These are phyloP conservation scores for Monosporascus sp. DNA, from an alignment of 2,329 filamentous ascomycete species.

Conservation along the genomic window DNA sequence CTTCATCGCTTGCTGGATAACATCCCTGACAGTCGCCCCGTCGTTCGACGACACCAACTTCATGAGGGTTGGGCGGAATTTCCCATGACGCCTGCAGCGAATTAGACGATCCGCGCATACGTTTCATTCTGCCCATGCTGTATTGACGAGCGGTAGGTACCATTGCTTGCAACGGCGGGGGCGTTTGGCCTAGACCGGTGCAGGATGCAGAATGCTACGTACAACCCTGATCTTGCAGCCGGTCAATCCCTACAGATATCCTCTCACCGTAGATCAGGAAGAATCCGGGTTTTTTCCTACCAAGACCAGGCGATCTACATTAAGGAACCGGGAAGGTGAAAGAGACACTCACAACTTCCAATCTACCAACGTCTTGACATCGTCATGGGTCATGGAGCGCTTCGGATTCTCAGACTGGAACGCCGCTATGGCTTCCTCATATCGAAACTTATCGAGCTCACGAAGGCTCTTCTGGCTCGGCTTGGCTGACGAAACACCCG, in stretches of 20 bases:
- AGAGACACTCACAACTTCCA: conserved; percentile 62
- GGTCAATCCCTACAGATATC: no score
- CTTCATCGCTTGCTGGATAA: conserved; percentile 48
- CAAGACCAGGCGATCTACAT: not conserved
- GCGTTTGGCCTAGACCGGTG: no score
- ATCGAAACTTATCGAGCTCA: conserved; percentile 57
- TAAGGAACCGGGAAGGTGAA: conserved; percentile 2
- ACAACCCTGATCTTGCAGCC: no score
- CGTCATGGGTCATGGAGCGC: conserved; percentile 45
- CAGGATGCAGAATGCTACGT: no score
- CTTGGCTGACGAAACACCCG: conserved; percentile 33
- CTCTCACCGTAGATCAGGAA: no score
- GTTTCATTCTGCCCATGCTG: no score
- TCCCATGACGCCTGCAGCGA: conserved; percentile 49
- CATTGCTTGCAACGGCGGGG: no score
- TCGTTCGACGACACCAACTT: conserved; percentile 59
- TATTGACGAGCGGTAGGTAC: no score
- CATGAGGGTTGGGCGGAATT: conserved; percentile 56
- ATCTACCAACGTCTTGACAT: conserved; percentile 57
- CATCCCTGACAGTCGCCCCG: conserved; percentile 36
- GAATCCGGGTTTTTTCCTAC: not conserved
- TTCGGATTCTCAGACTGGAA: conserved; percentile 35
- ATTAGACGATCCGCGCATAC: conserved; percentile 2
- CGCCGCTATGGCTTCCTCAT: conserved; percentile 42
- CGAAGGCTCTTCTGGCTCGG: conserved; percentile 45